These are phyloP conservation scores for Leonotis leonurus DNA, from an alignment of 257 asterid species.

Conservation along the genomic window DNA sequence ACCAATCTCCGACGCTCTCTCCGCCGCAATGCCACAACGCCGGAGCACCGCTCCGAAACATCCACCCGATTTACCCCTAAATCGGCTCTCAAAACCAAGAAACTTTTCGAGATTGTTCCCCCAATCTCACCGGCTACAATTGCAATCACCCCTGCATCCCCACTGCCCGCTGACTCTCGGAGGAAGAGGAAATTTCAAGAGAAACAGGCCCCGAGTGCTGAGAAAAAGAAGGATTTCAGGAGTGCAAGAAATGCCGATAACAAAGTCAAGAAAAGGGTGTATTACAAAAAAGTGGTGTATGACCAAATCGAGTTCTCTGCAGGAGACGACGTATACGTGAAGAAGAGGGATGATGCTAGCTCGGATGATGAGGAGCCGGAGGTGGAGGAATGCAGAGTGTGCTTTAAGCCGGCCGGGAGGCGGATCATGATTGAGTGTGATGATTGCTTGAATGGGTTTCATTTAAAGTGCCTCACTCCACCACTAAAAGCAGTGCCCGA, in stretches of 20 bases:
- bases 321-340: constrained; percentile 75
- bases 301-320: constrained; percentile 70
- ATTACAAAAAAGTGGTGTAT: constrained; percentile 57
- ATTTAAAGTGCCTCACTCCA: constrained; percentile 75
- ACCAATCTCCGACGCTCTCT: constrained; percentile 53
- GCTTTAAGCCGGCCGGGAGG: constrained; percentile 66
- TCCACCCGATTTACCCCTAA: constrained; percentile 21
- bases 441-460: constrained; percentile 92
- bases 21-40: constrained; percentile 39
- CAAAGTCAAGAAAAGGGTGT: constrained; percentile 39
- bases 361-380: constrained; percentile 70
- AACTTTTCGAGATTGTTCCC: constrained; percentile 13
- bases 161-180: constrained; percentile 41
- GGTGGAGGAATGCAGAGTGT: constrained; percentile 78
- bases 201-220: constrained; percentile 1
- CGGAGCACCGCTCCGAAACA: neutral
- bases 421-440: constrained; percentile 82
- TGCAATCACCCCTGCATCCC: constrained; percentile 42
- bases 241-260: constrained; percentile 6
- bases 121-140: constrained; percentile 19
- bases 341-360: constrained; percentile 59
- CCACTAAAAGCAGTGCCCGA: constrained; percentile 74
- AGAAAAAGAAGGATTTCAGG: constrained; percentile 21
- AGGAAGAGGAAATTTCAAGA: constrained; percentile 37
- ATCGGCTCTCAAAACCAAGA: constrained; percentile 14